A percentile compares a stretch with the other conserved stretches of the same genome.
These are phyloP conservation scores for Eucalyptus cloeziana DNA, from an alignment of 345 rosid species.

Conservation along the genomic window DNA sequence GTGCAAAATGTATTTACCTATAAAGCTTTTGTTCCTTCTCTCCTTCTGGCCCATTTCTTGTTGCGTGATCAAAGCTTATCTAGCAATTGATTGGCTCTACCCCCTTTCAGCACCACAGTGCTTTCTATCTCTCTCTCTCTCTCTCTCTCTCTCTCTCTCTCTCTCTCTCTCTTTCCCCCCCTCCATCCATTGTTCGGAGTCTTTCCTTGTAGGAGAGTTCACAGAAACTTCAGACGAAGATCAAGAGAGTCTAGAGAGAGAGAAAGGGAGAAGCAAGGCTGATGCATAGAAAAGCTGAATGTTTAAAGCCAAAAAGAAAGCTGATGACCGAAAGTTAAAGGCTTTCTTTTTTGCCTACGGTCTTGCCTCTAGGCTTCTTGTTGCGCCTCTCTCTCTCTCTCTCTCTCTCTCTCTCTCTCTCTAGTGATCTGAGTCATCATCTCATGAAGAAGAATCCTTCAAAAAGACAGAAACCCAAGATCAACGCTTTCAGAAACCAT, in stretches of 20 bases:
- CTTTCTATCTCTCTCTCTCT: not conserved
- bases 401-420: not conserved
- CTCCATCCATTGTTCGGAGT: not conserved
- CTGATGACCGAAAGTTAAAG: not conserved
- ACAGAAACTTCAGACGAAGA: not conserved
- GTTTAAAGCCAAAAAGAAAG: not conserved
- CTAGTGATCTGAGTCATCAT: not conserved
- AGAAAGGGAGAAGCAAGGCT: not conserved
- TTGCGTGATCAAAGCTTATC: not conserved
- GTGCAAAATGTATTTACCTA: not conserved
- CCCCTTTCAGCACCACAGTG: not conserved
- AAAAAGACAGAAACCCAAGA: not conserved
- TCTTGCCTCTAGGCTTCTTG: not conserved
- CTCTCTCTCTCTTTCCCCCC: no score
- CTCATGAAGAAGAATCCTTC: not conserved
- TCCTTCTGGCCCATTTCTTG: not conserved
- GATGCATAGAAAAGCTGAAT: not conserved
- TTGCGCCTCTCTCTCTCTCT: not conserved
- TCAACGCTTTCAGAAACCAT: not conserved
- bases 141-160: not conserved
- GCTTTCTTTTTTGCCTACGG: not conserved
- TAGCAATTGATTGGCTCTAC: not conserved
- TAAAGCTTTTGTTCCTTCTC: not conserved
- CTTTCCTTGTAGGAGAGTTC: not conserved
- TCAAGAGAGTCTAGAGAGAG: not conserved